A percentile compares a stretch with the other conserved stretches of the same genome.
These are phyloP conservation scores for Mortierella sp. DNA, from an alignment of 371 early-diverging fungal species.

Conservation along the genomic window DNA sequence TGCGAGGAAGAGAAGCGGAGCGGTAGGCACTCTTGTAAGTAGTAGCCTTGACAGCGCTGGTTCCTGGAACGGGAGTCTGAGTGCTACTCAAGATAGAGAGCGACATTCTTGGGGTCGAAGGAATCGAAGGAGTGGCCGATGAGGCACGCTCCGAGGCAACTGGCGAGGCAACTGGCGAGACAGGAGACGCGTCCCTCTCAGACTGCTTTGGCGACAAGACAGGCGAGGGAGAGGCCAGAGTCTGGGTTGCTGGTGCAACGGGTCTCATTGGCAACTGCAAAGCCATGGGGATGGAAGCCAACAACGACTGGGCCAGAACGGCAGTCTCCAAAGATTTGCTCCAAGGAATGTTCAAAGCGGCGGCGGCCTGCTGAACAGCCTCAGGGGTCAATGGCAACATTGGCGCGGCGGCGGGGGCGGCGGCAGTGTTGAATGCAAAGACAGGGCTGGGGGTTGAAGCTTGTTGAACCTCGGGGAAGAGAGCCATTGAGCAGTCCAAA, in stretches of 20 bases:
- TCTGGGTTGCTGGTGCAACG: conserved; percentile 12
- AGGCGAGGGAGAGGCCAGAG: conserved; percentile 24
- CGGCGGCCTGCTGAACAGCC: conserved; percentile 55
- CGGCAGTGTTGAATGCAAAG: conserved; percentile 13
- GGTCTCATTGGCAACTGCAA: conserved; percentile 35
- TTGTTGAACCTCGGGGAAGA: conserved; percentile 47
- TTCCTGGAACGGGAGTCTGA: conserved; percentile 21
- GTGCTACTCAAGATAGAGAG: conserved; percentile 47
- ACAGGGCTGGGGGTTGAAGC: background rate
- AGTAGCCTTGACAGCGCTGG: conserved; percentile 29
- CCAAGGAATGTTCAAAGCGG: conserved; percentile 57
- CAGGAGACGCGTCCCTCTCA: conserved; percentile 24
- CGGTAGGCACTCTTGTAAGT: conserved; percentile 52
- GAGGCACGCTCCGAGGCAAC: conserved; percentile 13
- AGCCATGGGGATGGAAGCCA: conserved; percentile 45
- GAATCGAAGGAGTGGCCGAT: conserved; percentile 23
- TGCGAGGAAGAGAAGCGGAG: conserved; percentile 28
- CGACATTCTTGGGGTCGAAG: conserved; percentile 35
- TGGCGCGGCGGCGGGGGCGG: conserved; percentile 20
- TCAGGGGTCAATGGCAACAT: conserved; percentile 47
- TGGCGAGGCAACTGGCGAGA: conserved; percentile 3
- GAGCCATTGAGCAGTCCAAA: conserved; percentile 29
- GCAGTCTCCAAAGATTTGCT: conserved; percentile 50
- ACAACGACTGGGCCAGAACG: conserved; percentile 47
- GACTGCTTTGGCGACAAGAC: conserved; percentile 37